Evolutionary conservation across 75 land plant species (phyloP).

Genomic region (Cupressus sempervirens): DNA sequence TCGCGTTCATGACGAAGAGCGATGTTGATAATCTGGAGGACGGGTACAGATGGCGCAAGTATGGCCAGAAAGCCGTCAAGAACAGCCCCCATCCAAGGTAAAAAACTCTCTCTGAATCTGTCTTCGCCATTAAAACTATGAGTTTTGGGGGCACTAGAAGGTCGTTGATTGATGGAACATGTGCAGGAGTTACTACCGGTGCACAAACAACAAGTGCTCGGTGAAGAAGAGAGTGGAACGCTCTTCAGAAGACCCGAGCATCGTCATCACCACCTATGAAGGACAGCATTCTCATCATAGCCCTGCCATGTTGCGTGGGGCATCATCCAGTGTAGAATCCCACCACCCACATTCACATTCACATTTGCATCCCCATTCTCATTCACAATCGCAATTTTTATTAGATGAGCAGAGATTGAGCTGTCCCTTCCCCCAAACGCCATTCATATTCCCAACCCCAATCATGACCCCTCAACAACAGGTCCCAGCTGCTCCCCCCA

Average conservation of each 20-base stretch:
- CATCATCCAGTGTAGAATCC: constrained; percentile 1
- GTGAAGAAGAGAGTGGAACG: constrained; percentile 64
- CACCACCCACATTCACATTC: neutral
- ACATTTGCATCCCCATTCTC: neutral
- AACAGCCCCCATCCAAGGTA: constrained; percentile 65
- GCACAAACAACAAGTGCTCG: constrained; percentile 47
- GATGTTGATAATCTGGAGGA: constrained; percentile 59
- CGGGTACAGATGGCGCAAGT: constrained; percentile 58
- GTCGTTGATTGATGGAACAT: neutral
- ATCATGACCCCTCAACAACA: neutral
- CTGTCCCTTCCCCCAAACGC: constrained; percentile 11
- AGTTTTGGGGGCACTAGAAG: neutral
- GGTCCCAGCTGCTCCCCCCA: constrained; percentile 13
- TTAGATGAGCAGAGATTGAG: neutral
- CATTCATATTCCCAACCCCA: constrained; percentile 4
- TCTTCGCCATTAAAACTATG: neutral
- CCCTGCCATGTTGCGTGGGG: constrained; percentile 36
- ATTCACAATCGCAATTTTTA: constrained; percentile 8
- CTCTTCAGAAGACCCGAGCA: constrained; percentile 42
- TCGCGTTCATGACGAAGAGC: constrained; percentile 55
- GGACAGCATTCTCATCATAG: constrained; percentile 51
- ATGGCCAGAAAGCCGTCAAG: constrained; percentile 67
- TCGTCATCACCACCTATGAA: constrained; percentile 59
- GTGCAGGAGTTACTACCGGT: constrained; percentile 58
- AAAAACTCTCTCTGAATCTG: neutral